Evolutionary conservation across 148 eudicot genomes (phyloP).

Genomic region (Polygonum maritimum): DNA sequence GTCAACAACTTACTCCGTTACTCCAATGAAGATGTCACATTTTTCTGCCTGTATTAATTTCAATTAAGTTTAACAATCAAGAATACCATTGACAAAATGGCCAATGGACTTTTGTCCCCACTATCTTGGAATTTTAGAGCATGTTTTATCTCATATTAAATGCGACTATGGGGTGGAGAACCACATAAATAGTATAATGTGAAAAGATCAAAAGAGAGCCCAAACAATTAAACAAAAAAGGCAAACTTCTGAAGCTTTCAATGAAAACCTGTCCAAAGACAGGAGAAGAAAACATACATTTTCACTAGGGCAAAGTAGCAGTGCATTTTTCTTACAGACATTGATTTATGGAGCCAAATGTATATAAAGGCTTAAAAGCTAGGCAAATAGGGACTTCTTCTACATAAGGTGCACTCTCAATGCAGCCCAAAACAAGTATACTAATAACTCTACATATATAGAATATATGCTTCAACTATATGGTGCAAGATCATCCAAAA

Average conservation of each 20-base stretch:
- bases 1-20: no score
- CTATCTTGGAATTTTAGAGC: no score
- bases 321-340: not conserved
- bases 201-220: not conserved
- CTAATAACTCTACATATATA: not conserved
- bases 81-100: no score
- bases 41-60: no score
- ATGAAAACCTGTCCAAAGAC: not conserved
- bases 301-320: not conserved
- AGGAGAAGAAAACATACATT: not conserved
- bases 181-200: not conserved
- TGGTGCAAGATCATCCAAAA: not conserved
- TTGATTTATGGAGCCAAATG: not conserved
- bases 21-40: no score
- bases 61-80: no score
- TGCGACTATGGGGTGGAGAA: not conserved
- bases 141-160: no score
- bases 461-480: constrained; percentile 4
- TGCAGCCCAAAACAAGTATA: not conserved
- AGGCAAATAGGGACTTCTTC: not conserved
- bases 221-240: not conserved
- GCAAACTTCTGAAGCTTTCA: not conserved
- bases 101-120: no score
- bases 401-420: not conserved
- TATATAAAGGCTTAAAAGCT: not conserved